phyloP scores from a whole-genome alignment of 2,329 filamentous ascomycete species.

The Thelonectria discophora region DNA sequence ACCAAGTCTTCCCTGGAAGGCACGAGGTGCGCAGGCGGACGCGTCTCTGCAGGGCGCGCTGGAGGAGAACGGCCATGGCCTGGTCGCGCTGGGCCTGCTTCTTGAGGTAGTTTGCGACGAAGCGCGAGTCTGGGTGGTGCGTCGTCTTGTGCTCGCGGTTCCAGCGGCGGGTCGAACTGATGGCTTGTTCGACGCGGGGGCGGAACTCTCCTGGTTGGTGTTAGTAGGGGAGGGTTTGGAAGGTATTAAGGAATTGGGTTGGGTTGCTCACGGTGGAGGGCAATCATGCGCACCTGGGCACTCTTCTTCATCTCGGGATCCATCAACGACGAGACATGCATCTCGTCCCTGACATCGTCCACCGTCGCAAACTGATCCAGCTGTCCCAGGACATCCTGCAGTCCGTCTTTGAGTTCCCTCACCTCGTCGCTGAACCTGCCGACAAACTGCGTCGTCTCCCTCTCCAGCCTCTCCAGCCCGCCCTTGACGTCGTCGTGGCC shows the following conservation, averaged over 20 bases:
- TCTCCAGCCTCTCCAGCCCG: constrained; percentile 32
- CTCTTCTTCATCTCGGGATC: neutral
- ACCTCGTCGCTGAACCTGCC: constrained; percentile 38
- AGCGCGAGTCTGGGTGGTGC: constrained; percentile 41
- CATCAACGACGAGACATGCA: neutral
- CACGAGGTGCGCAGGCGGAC: constrained; percentile 24
- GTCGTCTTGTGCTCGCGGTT: constrained; percentile 51
- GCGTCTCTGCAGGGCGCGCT: constrained; percentile 43
- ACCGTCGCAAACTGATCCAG: constrained; percentile 36
- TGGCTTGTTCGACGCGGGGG: constrained; percentile 46
- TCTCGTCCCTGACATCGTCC: constrained; percentile 31
- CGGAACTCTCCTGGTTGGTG: constrained; percentile 20
- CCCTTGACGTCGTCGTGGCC: constrained; percentile 22
- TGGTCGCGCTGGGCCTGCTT: constrained; percentile 50
- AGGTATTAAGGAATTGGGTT: neutral
- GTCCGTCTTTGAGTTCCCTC: constrained; percentile 31
- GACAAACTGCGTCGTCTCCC: constrained; percentile 31
- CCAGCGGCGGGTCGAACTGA: constrained; percentile 51
- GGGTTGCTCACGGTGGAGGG: constrained; percentile 19
- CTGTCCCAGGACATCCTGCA: constrained; percentile 37
- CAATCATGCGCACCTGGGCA: neutral
- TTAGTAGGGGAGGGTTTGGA: constrained; percentile 11
- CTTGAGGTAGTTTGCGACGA: constrained; percentile 46
- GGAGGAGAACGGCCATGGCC: constrained; percentile 46
- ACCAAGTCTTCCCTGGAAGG: constrained; percentile 1